Conservation (phyloP, 2,329 filamentous ascomycete genomes). For the Fusarium haematococcum region DNA sequence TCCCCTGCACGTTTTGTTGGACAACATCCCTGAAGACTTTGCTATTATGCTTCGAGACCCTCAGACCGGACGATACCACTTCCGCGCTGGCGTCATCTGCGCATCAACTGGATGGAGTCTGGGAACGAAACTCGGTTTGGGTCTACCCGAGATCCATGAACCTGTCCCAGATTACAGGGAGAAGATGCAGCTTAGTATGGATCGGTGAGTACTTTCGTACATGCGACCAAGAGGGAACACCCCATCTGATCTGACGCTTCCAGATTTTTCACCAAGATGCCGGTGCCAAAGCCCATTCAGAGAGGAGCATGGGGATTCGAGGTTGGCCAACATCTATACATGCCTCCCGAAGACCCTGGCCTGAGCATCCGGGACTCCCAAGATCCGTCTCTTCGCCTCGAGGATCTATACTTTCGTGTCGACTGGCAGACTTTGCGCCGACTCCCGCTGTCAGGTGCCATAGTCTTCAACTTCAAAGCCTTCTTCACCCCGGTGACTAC, state of each 20-base stretch:
- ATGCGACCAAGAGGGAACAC: not conserved
- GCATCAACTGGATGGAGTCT: constrained; percentile 85
- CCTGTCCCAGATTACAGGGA: constrained; percentile 85
- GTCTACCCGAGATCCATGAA: constrained; percentile 77
- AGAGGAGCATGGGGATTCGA: constrained; percentile 87
- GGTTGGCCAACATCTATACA: constrained; percentile 78
- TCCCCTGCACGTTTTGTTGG: constrained; percentile 76
- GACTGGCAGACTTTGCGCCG: constrained; percentile 90
- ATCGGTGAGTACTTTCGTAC: constrained; percentile 65
- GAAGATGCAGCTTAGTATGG: constrained; percentile 90
- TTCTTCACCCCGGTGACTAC: constrained; percentile 80
- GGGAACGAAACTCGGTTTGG: constrained; percentile 76
- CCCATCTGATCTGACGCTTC: rapidly evolving
- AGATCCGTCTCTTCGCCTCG: constrained; percentile 64
- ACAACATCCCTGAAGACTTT: constrained; percentile 88
- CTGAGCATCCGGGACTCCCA: constrained; percentile 70
- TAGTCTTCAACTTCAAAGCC: constrained; percentile 91
- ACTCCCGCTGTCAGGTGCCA: constrained; percentile 77
- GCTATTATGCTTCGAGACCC: constrained; percentile 79
- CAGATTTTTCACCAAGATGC: constrained; percentile 83
- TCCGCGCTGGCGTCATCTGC: constrained; percentile 82
- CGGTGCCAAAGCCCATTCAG: constrained; percentile 80
- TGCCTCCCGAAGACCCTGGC: constrained; percentile 75
- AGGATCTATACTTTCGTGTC: constrained; percentile 76
- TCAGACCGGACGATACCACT: constrained; percentile 75